Evolutionary conservation across 192 early-diverging fungal species (phyloP), one percentile per base, ranked within the genome.

Genomic region (Gryganskiella cystojenkinii): DNA sequence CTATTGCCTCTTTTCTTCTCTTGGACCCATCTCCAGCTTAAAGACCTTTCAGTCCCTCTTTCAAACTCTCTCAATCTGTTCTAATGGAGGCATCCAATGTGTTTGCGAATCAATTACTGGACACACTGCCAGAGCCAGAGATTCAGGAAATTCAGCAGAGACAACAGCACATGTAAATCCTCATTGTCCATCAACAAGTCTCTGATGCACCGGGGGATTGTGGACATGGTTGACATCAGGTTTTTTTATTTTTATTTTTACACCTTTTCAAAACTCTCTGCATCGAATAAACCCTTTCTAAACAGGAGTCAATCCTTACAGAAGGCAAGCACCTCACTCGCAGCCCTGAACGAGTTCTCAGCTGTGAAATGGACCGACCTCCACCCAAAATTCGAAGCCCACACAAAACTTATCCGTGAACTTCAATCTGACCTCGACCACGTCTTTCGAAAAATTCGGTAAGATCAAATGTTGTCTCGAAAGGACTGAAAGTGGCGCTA

Each of bases 391-490:
- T 81, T 90, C 34, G 89, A 90, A 25, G 44, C 81, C 1, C 84
- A 90, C 50, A 85, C 84, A 35, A 80, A 78, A 24, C 71, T 88
- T 60, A 67, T 90, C 30, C 83, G 81, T 58, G 82, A 87, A 50
- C 81, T 90, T 17, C 86, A 87, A 56, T 45, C 63, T 1, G 89
- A 90, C 70, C 56, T 90, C 14, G 85, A 90, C 45, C 67, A 57
- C 33, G 85, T 89, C 8, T 90, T 89, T 68, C 79, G 65, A 37
- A 85, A 86, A 54, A 72, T 90, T 46, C 61, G 85, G 83, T 88
- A 81, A 20, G 20, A 37, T n/a, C 33, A 17, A 3, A 28, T 24
- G 28, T 11, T 15, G n/a, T 57, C 5, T 57, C n/a, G 5, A 7
- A 4, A 27, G 3, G 20, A 14, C n/a, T 15, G 24, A n/a, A 13